Base-by-base conservation (phyloP, 768 basidiomycete species). In the Amanita pseudoporphyria region DNA sequence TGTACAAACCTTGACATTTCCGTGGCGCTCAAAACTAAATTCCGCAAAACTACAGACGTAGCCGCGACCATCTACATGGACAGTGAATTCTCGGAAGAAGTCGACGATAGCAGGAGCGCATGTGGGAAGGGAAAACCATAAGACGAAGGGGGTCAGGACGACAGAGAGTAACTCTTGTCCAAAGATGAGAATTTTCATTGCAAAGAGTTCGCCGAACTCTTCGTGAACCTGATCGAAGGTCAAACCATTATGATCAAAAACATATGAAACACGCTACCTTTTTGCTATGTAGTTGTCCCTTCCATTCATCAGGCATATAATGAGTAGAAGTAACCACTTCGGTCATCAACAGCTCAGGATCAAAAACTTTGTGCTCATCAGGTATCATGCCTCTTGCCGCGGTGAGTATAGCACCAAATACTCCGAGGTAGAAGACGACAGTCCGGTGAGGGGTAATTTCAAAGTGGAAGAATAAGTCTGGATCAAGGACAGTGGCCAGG, bases 11-110 rank as follows among this genome's bases (percentile, higher is more conserved):
- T 87, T 92, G 62, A 91, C 76, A 62, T 94, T 94, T 0, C 93
- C 92, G 54, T 96, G 92, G 49, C 92, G 70, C 68, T 92, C 84
- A 64, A 99, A 98, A 63, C 98, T 94, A 62, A 99, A 99, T 52
- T 95, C 94, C 3, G 96, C 96, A 64, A 98, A 99, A 49, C 89
- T 93, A 61, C 96, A 98, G 16, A 99, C 88, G 59, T 96, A 95
- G 4, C 96, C 96, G 2, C 96, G 76, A 0, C 94, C 91, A 52
- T 97, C 94, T 18, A 99, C 86, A 64, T 98, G 95, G 1, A 99
- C 86, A 0, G 92, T 87, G 62, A 97, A 99, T 64, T 98, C 95
- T 28, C 95, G 81, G 78, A 99, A 98, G 62, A 99, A 98, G 62
- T 99, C 96, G 53, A 99, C 78, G 56, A 98, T 87, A 0, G 84